These are phyloP conservation scores for Scortechinia acanthostroma DNA, from an alignment of 2,329 filamentous ascomycete genomes.

Conservation along the genomic window DNA sequence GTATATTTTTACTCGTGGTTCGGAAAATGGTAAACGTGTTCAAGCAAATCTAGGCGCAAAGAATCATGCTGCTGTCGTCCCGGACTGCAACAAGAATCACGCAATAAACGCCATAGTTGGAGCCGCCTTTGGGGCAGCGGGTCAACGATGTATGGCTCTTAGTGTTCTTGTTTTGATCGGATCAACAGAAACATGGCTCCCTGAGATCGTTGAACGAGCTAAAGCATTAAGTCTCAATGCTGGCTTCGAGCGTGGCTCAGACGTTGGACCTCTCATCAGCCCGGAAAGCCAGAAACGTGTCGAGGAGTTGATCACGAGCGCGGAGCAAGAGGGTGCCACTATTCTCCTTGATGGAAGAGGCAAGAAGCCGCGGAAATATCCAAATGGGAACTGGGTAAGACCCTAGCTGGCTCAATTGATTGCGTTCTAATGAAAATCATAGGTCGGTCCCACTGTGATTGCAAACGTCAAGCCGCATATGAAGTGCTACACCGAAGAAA, in stretches of 20 bases:
- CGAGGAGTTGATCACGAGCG: slow-evolving; percentile 11
- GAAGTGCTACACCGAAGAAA: slow-evolving; percentile 23
- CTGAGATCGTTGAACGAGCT: slow-evolving; percentile 53
- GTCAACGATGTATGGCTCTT: slow-evolving; percentile 65
- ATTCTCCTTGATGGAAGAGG: slow-evolving; percentile 11
- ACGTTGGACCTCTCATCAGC: slow-evolving; percentile 12
- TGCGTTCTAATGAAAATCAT: slow-evolving; percentile 4
- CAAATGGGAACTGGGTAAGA: slow-evolving; percentile 6
- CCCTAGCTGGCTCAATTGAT: background rate
- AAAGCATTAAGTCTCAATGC: slow-evolving; percentile 33
- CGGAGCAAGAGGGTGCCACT: slow-evolving; percentile 10
- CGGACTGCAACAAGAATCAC: slow-evolving; percentile 65
- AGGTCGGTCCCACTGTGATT: slow-evolving; percentile 21
- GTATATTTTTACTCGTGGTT: slow-evolving; percentile 59
- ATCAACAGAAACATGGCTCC: slow-evolving; percentile 58
- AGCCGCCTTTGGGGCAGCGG: slow-evolving; percentile 63
- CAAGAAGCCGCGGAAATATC: slow-evolving; percentile 10
- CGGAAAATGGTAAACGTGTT: slow-evolving; percentile 62
- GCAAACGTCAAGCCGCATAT: slow-evolving; percentile 19
- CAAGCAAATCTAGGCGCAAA: slow-evolving; percentile 66
- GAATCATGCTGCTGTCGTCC: slow-evolving; percentile 62
- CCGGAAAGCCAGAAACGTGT: slow-evolving; percentile 10
- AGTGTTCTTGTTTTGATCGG: slow-evolving; percentile 59
- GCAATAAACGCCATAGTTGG: slow-evolving; percentile 59
- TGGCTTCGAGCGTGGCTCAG: slow-evolving; percentile 11